These are phyloP conservation scores for Daedaleopsis nitida DNA, from an alignment of 768 basidiomycete species.

Conservation along the genomic window DNA sequence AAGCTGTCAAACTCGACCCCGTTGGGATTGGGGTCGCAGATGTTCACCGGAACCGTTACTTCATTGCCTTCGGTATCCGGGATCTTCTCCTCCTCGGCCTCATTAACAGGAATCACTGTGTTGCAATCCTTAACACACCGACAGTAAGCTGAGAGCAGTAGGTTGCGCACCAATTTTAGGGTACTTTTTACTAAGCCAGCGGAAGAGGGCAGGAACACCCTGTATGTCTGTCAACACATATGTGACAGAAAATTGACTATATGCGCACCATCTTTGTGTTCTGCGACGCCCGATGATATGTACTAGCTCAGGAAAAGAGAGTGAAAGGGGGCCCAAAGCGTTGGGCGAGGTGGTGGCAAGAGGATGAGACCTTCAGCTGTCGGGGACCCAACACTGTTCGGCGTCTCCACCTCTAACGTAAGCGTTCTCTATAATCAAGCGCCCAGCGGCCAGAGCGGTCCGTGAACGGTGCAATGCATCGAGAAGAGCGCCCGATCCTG, in stretches of 20 bases:
- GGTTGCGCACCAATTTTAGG: conserved; percentile 83
- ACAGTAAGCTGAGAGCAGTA: not conserved
- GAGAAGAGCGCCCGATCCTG: conserved; percentile 10
- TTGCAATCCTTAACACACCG: not conserved
- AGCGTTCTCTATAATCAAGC: not conserved
- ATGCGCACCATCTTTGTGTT: conserved; percentile 17
- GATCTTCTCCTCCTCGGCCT: conserved; percentile 79
- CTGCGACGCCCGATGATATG: not conserved
- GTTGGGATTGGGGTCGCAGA: conserved; percentile 86
- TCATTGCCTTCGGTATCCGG: conserved; percentile 66
- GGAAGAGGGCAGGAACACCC: conserved; percentile 98
- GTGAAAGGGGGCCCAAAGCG: not conserved
- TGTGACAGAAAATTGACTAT: not conserved
- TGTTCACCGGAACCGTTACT: conserved; percentile 77
- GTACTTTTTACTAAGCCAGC: conserved; percentile 99
- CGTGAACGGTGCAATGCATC: not conserved
- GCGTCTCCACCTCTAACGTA: not conserved
- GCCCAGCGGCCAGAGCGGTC: not conserved
- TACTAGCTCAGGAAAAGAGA: not conserved
- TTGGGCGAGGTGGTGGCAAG: not conserved
- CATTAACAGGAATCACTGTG: conserved; percentile 74
- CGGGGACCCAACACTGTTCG: not conserved
- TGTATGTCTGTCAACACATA: conserved; percentile 32
- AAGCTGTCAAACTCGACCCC: conserved; percentile 93
- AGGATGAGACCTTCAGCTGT: not conserved